Evolutionary conservation across 805 yeast genomes (phyloP).

Genomic region (Yamadazyma kitorensis): DNA sequence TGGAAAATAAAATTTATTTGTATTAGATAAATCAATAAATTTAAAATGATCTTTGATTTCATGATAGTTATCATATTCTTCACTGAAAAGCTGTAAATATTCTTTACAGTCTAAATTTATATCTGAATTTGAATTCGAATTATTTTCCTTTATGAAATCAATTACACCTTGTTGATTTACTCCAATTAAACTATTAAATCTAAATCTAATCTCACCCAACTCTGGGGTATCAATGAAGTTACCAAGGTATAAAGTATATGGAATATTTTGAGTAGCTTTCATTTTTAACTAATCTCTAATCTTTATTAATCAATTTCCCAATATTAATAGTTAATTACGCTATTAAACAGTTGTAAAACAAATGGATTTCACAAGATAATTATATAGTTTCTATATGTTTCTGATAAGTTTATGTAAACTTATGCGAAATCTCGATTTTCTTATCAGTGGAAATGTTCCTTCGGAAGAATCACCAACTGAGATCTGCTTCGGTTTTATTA

Average conservation of each 20-base stretch:
- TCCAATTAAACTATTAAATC: slow-evolving; percentile 57
- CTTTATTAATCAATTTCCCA: too few species aligned
- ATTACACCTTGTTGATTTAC: slow-evolving; percentile 60
- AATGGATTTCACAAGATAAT: too few species aligned
- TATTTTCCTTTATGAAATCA: slow-evolving; percentile 27
- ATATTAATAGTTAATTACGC: too few species aligned
- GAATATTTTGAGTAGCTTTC: slow-evolving; percentile 16
- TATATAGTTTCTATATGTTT: too few species aligned
- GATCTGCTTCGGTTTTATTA: too few species aligned
- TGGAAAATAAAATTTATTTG: slow-evolving; percentile 57
- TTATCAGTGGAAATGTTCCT: too few species aligned
- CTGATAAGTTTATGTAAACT: too few species aligned
- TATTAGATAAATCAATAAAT: slow-evolving; percentile 32
- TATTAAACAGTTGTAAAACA: too few species aligned
- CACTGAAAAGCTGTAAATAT: too few species aligned
- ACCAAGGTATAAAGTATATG: slow-evolving; percentile 57
- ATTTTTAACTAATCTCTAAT: neutral
- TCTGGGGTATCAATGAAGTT: slow-evolving; percentile 71
- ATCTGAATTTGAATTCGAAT: neutral
- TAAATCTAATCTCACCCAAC: slow-evolving; percentile 54
- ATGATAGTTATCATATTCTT: slow-evolving; percentile 7
- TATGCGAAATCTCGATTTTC: too few species aligned
- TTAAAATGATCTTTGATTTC: slow-evolving; percentile 6
- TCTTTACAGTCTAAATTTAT: neutral
- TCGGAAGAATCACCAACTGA: too few species aligned